Base-by-base conservation (phyloP, 2,329 filamentous ascomycete genomes). In the Botrytis medusae region DNA sequence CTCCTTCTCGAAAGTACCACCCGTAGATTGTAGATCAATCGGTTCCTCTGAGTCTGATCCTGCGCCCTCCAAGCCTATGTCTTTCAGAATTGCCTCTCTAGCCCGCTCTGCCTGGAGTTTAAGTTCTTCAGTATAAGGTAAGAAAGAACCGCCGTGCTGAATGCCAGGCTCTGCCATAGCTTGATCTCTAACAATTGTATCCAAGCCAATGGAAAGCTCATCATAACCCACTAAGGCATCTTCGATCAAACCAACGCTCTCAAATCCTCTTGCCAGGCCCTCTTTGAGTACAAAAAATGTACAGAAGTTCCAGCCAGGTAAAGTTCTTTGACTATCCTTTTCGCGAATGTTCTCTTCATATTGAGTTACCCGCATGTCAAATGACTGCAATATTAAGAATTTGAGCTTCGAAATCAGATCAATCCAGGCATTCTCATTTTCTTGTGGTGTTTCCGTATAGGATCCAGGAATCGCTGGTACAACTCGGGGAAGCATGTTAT, bases 251-350 rank as follows among this genome's bases (percentile, higher is more conserved):
- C 97, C 97, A 4, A 98, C 95, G 80, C 93, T 98, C 82, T 99
- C 97, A 77, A 99, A 97, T 0, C 95, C 97, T 77, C 93, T 89
- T 1, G 96, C 95, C 51, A 99, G 84, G 0, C 96, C 96, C 82
- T 99, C 96, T 80, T 99, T 99, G 14, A 99, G 86, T 25, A 99
- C 95, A 81, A 99, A 99, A 81, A 99, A 99, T 0, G 96, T 99
- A 83, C 96, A 98, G 81, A 99, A 99, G 80, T 99, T 99, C 96
- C 96, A 99, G 0, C 96, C 96, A 0, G 96, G 96, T 29, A 99
- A 84, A 48, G 86, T 91, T 64, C 95, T 88, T 81, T 98, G 95
- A 0, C 91, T 89, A 78, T 98, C 95, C 80, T 95, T 96, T 82
- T 98, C 96, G 75, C 93, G 92, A 77, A 99, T 97, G 78, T 99